Base-by-base conservation (phyloP, 2,329 filamentous ascomycete species). In the Xylariaceae sp. region DNA sequence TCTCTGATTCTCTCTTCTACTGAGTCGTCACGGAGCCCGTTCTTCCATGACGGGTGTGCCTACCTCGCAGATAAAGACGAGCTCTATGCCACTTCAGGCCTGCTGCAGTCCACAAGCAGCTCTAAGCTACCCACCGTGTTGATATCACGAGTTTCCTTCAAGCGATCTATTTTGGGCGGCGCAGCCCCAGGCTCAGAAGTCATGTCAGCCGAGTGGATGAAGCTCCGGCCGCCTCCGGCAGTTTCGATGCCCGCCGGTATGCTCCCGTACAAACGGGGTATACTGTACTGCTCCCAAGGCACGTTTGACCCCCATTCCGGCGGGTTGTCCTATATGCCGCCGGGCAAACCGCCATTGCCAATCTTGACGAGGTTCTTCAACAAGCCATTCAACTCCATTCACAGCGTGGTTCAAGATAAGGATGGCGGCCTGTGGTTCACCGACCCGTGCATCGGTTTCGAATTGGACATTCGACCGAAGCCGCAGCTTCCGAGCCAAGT, bases 381-480 rank as follows among this genome's bases (percentile, higher is more conserved):
- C 8, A 54, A 57, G 18, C 59, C 63, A 5, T 69, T 72, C 49
- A 71, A 70, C 51, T 67, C 61, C 19, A 55, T 63, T 16, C 64
- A 65, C 40, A 59, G 61, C 38, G 63, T 68, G 3, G 52, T 58
- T 2, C 47, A 59, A 9, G 55, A 59, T 2, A 24, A 19, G 2
- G 61, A 67, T 38, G 61, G 61, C 1, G 48, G 52, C 1, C 44
- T 72, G 9, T 72, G 67, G 67, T 72, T 72, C 42, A 70, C 67
- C 1, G 68, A 72, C 44, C 59, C 64, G 0, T 52, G 51, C 17
- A 58, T 61, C 32, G 67, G 66, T 4, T 59, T 62, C 33, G 61
- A 67, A 38, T 54, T 59, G 37, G 62, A 63, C 12, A 65, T 71
- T 27, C 58, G 68, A 23, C 58, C 55, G 2, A 39, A 43, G 26